Conservation (phyloP, 139 green algal species). For the Pleodorina starrii region DNA sequence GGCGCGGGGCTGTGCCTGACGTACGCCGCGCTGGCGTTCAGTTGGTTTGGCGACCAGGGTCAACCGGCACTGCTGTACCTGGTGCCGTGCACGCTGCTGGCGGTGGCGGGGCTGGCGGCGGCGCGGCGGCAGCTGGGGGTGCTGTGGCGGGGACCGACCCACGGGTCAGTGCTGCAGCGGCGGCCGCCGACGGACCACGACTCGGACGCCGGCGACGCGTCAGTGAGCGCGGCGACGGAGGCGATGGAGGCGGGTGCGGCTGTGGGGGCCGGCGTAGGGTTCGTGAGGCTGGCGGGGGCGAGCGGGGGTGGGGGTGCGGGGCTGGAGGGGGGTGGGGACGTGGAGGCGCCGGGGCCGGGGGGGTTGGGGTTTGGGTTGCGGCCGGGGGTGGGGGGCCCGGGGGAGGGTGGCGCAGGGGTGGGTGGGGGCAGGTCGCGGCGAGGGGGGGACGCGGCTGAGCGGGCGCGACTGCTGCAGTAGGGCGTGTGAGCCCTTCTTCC, state of each 20-base stretch:
- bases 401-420: not conserved
- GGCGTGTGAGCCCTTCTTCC: too few relatives aligned
- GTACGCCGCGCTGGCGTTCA: conserved; percentile 82
- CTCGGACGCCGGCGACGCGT: not conserved
- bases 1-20: conserved; percentile 86
- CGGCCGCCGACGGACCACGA: not conserved
- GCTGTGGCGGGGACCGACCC: conserved; percentile 23
- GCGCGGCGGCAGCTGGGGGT: conserved; percentile 66
- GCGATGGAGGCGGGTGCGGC: not conserved
- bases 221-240: not conserved
- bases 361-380: not conserved
- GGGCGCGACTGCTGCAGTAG: not conserved
- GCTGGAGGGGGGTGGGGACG: not conserved
- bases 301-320: not conserved
- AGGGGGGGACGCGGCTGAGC: not conserved
- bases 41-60: conserved; percentile 76
- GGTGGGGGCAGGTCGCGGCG: not conserved
- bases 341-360: not conserved
- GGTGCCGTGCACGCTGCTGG: conserved; percentile 89
- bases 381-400: too few relatives aligned
- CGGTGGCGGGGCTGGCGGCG: conserved; percentile 60
- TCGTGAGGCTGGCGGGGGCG: not conserved
- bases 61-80: conserved; percentile 97
- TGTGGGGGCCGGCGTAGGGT: not conserved
- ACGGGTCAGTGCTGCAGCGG: not conserved